phyloP scores from a whole-genome alignment of 1,139 yeast genomes.

The Candida sp. region DNA sequence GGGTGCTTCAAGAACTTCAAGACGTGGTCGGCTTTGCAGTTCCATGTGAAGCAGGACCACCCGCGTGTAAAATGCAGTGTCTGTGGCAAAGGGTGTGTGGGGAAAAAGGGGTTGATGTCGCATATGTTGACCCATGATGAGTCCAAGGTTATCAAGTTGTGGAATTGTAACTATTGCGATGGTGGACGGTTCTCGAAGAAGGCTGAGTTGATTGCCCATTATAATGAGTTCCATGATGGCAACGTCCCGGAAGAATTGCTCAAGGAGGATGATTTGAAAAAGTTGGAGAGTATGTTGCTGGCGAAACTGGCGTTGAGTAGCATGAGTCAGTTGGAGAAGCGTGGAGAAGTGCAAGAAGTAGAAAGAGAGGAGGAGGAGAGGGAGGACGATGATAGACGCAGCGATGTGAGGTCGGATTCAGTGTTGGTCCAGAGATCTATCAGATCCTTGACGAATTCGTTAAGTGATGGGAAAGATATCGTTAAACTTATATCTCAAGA shows the following conservation, averaged over 20 bases:
- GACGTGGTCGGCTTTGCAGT: conserved; percentile 79
- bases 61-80: conserved; percentile 67
- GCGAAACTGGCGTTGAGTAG: conserved; percentile 12
- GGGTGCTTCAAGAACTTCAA: conserved; percentile 66
- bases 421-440: conserved; percentile 29
- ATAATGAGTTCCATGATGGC: conserved; percentile 47
- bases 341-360: neutral
- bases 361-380: conserved; percentile 16
- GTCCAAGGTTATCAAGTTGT: conserved; percentile 51
- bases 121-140: conserved; percentile 70
- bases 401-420: conserved; percentile 17
- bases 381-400: conserved; percentile 11
- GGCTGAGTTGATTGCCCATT: conserved; percentile 41
- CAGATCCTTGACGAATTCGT: conserved; percentile 25
- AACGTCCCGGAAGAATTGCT: conserved; percentile 39
- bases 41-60: conserved; percentile 75
- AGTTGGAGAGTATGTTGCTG: conserved; percentile 24
- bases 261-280: conserved; percentile 26
- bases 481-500: conserved; percentile 42
- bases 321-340: conserved; percentile 5
- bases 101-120: conserved; percentile 67
- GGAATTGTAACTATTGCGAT: conserved; percentile 64
- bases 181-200: conserved; percentile 40
- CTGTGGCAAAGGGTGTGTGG: conserved; percentile 80
- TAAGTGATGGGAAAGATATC: conserved; percentile 29